These are phyloP conservation scores for Diplodia mutila DNA, from an alignment of 2,329 filamentous ascomycete species.

Conservation along the genomic window DNA sequence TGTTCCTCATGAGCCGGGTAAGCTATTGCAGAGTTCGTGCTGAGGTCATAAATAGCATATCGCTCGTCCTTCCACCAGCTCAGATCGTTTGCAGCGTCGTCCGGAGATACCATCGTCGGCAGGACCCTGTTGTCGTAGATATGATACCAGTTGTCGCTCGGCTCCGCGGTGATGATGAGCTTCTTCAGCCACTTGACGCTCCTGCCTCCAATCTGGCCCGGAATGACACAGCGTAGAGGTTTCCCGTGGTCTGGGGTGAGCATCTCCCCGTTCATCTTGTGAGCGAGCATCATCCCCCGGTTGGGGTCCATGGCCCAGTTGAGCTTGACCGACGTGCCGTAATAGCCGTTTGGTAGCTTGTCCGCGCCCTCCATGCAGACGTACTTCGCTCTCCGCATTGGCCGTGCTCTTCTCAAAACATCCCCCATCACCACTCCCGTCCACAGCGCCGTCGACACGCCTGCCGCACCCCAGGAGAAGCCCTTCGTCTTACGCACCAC, in stretches of 20 bases:
- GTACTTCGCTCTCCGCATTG: constrained; percentile 72
- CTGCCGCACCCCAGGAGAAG: constrained; percentile 91
- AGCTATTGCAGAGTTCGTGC: constrained; percentile 80
- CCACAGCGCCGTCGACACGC: constrained; percentile 84
- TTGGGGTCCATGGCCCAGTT: constrained; percentile 87
- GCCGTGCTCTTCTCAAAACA: constrained; percentile 69
- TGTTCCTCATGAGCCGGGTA: constrained; percentile 79
- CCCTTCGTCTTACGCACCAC: constrained; percentile 87
- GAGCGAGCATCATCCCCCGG: constrained; percentile 81
- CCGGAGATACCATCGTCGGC: constrained; percentile 82
- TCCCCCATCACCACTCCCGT: constrained; percentile 79
- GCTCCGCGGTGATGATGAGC: constrained; percentile 74
- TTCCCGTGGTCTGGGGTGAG: constrained; percentile 84
- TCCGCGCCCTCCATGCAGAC: constrained; percentile 93
- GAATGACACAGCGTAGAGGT: constrained; percentile 80
- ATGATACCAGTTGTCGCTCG: constrained; percentile 94
- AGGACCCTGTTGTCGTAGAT: constrained; percentile 91
- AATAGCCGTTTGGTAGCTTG: constrained; percentile 83
- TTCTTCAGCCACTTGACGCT: constrained; percentile 92
- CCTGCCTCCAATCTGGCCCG: constrained; percentile 87
- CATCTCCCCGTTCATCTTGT: constrained; percentile 86
- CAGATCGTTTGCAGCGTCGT: constrained; percentile 73
- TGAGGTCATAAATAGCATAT: constrained; percentile 92
- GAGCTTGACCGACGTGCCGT: constrained; percentile 84
- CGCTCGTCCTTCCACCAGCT: constrained; percentile 86